phyloP scores from a whole-genome alignment of 345 rosid species.

The Lumnitzera racemosa region DNA sequence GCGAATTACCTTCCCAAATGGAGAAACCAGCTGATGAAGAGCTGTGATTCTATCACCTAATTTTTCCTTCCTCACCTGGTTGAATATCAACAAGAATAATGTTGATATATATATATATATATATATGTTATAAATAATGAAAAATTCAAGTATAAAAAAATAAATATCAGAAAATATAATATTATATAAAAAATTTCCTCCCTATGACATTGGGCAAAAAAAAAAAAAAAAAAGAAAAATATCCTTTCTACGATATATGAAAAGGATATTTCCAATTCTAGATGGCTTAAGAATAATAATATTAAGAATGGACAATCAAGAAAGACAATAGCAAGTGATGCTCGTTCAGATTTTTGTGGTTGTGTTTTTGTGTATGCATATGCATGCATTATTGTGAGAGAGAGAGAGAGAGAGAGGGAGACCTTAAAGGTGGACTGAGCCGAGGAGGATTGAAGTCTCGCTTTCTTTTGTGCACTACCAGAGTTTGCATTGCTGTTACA shows the following conservation, averaged over 20 bases:
- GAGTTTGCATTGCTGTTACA: conserved; percentile 53
- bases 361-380: conserved; percentile 30
- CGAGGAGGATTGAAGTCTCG: conserved; percentile 80
- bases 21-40: conserved; percentile 96
- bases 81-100: background rate
- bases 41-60: conserved; percentile 81
- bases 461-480: conserved; percentile 83
- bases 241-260: conserved; percentile 4
- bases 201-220: background rate
- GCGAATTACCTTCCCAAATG: conserved; percentile 76
- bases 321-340: conserved; percentile 46
- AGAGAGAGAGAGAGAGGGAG: conserved; percentile 15
- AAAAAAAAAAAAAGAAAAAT: too few relatives aligned
- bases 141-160: too few relatives aligned
- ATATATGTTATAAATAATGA: too few relatives aligned
- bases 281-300: conserved; percentile 35
- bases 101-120: too few relatives aligned
- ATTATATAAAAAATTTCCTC: background rate
- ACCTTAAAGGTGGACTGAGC: conserved; percentile 80
- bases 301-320: conserved; percentile 66
- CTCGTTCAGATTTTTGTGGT: conserved; percentile 30
- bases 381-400: conserved; percentile 27
- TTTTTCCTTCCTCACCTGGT: conserved; percentile 86
- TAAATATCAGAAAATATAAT: too few relatives aligned
- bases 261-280: background rate